Evolutionary conservation across 2,329 filamentous ascomycete species (phyloP).

Genomic region (Aspergillus texensis): DNA sequence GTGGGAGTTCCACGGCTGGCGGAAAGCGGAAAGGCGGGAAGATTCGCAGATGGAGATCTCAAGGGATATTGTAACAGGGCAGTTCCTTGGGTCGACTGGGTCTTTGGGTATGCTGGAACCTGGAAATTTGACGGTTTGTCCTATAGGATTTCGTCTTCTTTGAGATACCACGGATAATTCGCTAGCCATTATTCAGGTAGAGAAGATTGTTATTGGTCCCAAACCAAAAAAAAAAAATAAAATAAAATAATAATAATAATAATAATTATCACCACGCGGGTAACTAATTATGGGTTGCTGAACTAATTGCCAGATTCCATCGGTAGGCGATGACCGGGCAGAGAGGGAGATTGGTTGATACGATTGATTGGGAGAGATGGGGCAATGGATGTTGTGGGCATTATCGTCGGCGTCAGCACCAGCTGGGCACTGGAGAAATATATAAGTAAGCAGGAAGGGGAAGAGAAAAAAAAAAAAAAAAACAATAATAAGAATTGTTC

Average conservation of each 20-base stretch:
- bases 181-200: conserved; percentile 8
- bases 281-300: conserved; percentile 10
- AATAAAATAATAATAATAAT: conserved; percentile 5
- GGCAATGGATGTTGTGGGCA: conserved; percentile 3
- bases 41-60: conserved; percentile 44
- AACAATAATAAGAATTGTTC: conserved; percentile 5
- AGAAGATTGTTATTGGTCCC: conserved; percentile 12
- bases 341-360: neutral
- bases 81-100: conserved; percentile 23
- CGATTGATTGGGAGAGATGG: conserved; percentile 5
- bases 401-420: conserved; percentile 1
- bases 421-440: conserved; percentile 2
- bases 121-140: neutral
- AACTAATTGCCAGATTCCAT: conserved; percentile 11
- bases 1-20: conserved; percentile 22
- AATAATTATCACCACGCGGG: conserved; percentile 7
- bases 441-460: neutral
- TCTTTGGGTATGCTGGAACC: conserved; percentile 7
- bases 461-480: neutral
- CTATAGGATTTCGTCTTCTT: neutral
- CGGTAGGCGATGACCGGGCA: conserved; percentile 8
- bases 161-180: conserved; percentile 2
- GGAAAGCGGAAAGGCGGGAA: conserved; percentile 28
- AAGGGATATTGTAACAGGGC: conserved; percentile 17
- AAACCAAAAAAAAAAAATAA: neutral